A percentile compares a stretch with the other conserved stretches of the same genome.
phyloP scores from a whole-genome alignment of 2,329 filamentous ascomycete genomes.

The Pyrenochaeta sp. region DNA sequence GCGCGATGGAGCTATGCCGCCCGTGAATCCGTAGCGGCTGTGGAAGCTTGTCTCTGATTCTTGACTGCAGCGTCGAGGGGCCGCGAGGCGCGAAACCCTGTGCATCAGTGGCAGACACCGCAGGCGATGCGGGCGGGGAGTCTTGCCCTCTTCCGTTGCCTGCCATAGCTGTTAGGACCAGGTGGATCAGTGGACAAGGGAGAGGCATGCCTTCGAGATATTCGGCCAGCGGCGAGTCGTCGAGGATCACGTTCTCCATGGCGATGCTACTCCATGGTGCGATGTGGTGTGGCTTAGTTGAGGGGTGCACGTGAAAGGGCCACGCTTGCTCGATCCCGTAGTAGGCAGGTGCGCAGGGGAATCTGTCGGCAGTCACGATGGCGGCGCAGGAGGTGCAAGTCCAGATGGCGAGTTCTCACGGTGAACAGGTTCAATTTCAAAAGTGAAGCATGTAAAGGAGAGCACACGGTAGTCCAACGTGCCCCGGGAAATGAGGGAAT shows the following conservation, averaged over 20 bases:
- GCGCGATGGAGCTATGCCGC: constrained; percentile 48
- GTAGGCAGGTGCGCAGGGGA: constrained; percentile 12
- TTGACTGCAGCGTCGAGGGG: constrained; percentile 56
- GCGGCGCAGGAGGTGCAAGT: not conserved
- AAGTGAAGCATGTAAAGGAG: constrained; percentile 7
- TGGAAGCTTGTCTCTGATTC: constrained; percentile 58
- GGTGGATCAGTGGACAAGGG: constrained; percentile 7
- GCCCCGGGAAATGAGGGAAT: constrained; percentile 25
- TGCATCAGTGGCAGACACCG: constrained; percentile 20
- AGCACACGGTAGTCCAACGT: constrained; percentile 22
- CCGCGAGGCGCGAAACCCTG: constrained; percentile 60
- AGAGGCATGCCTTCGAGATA: constrained; percentile 78
- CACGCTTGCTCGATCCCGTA: constrained; percentile 13
- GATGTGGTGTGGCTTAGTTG: constrained; percentile 22
- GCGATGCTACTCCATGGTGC: constrained; percentile 39
- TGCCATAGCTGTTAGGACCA: constrained; percentile 33
- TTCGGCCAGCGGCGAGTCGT: constrained; percentile 85
- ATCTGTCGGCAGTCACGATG: too few species aligned
- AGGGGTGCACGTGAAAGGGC: constrained; percentile 20
- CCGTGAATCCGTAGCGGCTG: constrained; percentile 53
- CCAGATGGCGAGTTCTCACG: not conserved
- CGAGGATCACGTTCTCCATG: constrained; percentile 89
- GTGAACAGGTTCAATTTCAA: not conserved
- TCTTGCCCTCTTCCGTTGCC: constrained; percentile 42
- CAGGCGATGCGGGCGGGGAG: constrained; percentile 31